phyloP scores from a whole-genome alignment of 2,329 filamentous ascomycete genomes.

The Blastomyces gilchristii region DNA sequence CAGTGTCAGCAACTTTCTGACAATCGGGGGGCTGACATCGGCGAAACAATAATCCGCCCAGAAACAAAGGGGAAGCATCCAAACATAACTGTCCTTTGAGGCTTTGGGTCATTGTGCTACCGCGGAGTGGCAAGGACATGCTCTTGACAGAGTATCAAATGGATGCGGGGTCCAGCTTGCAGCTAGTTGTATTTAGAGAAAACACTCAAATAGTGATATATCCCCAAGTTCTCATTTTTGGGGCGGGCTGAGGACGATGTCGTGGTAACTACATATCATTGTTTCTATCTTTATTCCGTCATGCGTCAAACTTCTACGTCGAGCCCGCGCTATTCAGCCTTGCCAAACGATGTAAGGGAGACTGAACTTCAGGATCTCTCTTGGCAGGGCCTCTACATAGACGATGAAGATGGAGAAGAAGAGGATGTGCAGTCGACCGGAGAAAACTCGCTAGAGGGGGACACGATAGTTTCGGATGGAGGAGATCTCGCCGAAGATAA shows the following conservation, averaged over 20 bases:
- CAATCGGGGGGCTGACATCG: not conserved
- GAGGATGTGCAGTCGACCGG: not conserved
- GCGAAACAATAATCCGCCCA: not conserved
- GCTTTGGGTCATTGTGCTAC: too few relatives aligned
- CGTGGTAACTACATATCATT: not conserved
- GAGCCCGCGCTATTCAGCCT: not conserved
- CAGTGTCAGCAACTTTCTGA: not conserved
- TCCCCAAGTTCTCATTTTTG: not conserved
- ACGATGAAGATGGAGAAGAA: not conserved
- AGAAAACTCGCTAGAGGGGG: not conserved
- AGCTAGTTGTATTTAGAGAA: not conserved
- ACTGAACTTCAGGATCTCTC: not conserved
- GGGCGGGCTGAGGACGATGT: not conserved
- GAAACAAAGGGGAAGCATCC: not conserved
- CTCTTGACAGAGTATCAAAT: not conserved
- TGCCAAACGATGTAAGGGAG: not conserved
- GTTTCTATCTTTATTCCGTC: not conserved
- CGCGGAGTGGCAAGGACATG: not conserved
- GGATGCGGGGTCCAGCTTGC: not conserved
- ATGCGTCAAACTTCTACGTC: not conserved
- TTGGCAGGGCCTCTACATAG: too few relatives aligned
- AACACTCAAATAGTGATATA: not conserved
- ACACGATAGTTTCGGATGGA: conserved; percentile 3
- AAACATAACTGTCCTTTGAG: not conserved
- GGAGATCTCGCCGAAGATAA: conserved; percentile 5